phyloP scores from a whole-genome alignment of 1,284 basidiomycete species.

The Chiua sp. region DNA sequence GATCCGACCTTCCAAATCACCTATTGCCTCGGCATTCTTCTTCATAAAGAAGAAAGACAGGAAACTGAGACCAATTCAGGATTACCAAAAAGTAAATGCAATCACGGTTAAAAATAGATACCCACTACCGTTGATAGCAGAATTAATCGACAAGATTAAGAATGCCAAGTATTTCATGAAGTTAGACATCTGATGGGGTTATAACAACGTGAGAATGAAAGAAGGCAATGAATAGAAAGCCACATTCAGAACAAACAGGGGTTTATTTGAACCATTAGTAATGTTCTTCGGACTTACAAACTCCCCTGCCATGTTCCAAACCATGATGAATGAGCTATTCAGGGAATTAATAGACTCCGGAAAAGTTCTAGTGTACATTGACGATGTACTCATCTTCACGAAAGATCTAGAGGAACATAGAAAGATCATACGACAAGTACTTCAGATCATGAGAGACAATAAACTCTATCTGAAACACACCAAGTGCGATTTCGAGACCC shows the following conservation, averaged over 20 bases:
- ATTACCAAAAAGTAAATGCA: neutral
- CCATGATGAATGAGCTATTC: neutral
- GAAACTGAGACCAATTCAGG: neutral
- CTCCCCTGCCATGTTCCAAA: neutral
- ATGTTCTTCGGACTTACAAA: slow-evolving; percentile 4
- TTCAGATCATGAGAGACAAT: neutral
- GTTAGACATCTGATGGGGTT: neutral
- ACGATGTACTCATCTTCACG: neutral
- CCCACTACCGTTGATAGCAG: fast-evolving
- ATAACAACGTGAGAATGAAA: neutral
- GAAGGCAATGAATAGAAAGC: slow-evolving; percentile 7
- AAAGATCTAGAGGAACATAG: too few species aligned
- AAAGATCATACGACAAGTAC: neutral
- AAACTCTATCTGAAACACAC: neutral
- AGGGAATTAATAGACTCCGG: neutral
- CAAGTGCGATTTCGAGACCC: neutral
- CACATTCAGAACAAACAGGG: neutral
- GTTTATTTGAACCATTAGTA: neutral
- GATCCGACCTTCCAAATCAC: too few species aligned
- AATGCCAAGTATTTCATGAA: neutral
- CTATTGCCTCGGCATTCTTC: too few species aligned
- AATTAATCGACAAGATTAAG: neutral
- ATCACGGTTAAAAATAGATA: neutral
- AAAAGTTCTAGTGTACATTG: neutral
- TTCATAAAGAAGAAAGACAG: neutral